Percentiles rank a stretch among this genome's conserved stretches.
Evolutionary conservation across 2,329 filamentous ascomycete species (phyloP).

Genomic region (Gnomoniopsis smithogilvyi): DNA sequence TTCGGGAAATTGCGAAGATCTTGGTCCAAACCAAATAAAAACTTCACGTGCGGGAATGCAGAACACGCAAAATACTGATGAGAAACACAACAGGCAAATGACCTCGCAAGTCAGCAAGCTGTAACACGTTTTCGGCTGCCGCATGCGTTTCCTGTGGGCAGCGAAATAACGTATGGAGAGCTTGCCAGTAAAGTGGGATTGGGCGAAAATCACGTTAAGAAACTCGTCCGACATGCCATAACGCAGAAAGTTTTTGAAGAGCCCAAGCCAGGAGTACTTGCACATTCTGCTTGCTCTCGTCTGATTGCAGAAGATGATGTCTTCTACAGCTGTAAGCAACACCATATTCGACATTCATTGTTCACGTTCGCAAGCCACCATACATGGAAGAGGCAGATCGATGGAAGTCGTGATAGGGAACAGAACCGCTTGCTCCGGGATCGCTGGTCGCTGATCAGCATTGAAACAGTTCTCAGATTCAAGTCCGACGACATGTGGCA

Average conservation of each 20-base stretch:
- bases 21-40: background rate
- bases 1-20: background rate
- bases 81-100: background rate
- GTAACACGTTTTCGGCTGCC: constrained; percentile 17
- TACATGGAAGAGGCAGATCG: too few species aligned
- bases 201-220: constrained; percentile 24
- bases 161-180: constrained; percentile 17
- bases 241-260: constrained; percentile 33
- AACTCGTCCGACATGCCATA: constrained; percentile 31
- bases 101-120: constrained; percentile 1
- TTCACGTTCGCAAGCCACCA: too few species aligned
- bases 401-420: too few species aligned
- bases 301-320: constrained; percentile 17
- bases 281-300: constrained; percentile 22
- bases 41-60: background rate
- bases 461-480: background rate
- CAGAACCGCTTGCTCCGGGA: too few species aligned
- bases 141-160: constrained; percentile 13
- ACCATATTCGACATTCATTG: too few species aligned
- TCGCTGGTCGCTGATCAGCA: too few species aligned
- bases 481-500: constrained; percentile 1
- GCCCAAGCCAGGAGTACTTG: constrained; percentile 19
- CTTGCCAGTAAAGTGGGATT: constrained; percentile 5
- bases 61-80: background rate
- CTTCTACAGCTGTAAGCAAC: background rate